A percentile compares a stretch with the other conserved stretches of the same genome.
phyloP scores from a whole-genome alignment of 2,329 filamentous ascomycete genomes.

The Talaromyces verruculosus region DNA sequence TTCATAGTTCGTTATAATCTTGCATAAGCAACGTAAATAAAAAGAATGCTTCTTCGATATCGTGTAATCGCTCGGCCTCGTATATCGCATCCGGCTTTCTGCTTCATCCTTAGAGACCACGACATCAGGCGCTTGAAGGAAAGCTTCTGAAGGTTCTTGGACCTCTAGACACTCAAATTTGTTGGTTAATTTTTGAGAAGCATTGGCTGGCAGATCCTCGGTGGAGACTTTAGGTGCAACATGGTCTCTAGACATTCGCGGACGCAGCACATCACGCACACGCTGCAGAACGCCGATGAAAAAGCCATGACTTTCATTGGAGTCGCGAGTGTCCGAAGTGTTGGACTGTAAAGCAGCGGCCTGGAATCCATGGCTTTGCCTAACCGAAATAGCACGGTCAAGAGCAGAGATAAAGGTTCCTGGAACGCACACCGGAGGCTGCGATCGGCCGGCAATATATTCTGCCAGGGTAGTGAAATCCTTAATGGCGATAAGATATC shows the following conservation, averaged over 20 bases:
- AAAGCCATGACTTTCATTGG: neutral
- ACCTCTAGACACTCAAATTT: constrained; percentile 39
- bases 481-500: constrained; percentile 24
- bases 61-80: constrained; percentile 24
- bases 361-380: neutral
- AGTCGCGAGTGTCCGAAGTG: neutral
- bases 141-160: constrained; percentile 42
- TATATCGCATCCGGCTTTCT: neutral
- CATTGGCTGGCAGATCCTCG: neutral
- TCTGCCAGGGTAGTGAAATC: constrained; percentile 28
- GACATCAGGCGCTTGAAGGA: constrained; percentile 35
- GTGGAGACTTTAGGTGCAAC: neutral
- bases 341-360: neutral
- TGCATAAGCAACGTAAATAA: too few species aligned
- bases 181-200: constrained; percentile 26
- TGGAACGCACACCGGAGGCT: constrained; percentile 24
- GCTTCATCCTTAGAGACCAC: constrained; percentile 22
- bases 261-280: constrained; percentile 17
- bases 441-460: constrained; percentile 23
- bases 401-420: constrained; percentile 1
- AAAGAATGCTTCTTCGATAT: constrained; percentile 23
- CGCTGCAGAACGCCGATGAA: constrained; percentile 12
- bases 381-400: constrained; percentile 9
- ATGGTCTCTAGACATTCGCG: neutral
- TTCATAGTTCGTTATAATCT: too few species aligned